Evolutionary conservation across 176 grass and related monocot genomes (phyloP), one percentile per base, ranked within the genome.

Genomic region (Oryza glumipatula): DNA sequence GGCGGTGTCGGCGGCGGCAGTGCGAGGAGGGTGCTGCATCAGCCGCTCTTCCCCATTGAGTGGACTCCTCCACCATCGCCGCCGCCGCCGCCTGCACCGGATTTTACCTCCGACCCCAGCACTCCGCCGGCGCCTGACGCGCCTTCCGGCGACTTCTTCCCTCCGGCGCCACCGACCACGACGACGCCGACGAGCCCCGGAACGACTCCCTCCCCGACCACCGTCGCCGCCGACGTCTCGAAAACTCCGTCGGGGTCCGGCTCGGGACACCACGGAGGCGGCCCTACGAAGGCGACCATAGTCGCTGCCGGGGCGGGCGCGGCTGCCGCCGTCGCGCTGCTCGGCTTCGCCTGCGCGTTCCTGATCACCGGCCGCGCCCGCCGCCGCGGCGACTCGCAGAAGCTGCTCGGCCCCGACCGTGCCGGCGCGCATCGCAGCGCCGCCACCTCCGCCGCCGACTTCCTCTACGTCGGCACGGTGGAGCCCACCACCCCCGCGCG

Each of bases 41-140:
- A 97, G 81, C 95, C 95, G 36, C 84, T 97, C 51, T 93, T 94
- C 16, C 95, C 95, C 24, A 97, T 97, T 41, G 88, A 94, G 44
- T 94, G 95, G 95, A 97, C 92, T 0, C 95, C 95, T 6, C 92
- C 95, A 0, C 94, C 94, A 1, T 80, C 94, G 17, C 77, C 85
- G 65, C 86, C 85, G 16, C 87, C 92, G 3, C 90, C 93, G 0
- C 84, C 94, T 0, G 76, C 88, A 0, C 92, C 92, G 48, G 90
- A 90, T 82, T 89, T 91, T 11, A 92, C 90, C 13, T 92, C 88
- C 73, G 86, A 91, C 48, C 92, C 72, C 33, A 76, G 56, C 33
- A 84, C 22, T 15, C 92, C 84, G 32, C 70, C 67, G 3, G 81
- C 80, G 63, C 70, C 85, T 4, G 73, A 32, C 49, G 83, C 52